Percentiles rank a stretch among this genome's conserved stretches.
Evolutionary conservation across 768 basidiomycete species (phyloP).

Genomic region (Collybia sordida): DNA sequence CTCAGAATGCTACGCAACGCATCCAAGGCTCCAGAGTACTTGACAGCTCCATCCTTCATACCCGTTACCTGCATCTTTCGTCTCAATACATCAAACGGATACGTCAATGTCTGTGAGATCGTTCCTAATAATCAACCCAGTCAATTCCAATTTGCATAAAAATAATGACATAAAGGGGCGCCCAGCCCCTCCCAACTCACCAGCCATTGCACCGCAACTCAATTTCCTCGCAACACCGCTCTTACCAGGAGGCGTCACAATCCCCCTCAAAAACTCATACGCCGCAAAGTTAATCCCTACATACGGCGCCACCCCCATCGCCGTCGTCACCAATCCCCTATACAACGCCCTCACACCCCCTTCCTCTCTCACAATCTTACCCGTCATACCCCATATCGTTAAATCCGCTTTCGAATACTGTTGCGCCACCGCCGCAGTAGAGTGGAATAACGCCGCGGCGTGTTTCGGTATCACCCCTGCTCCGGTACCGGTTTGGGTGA

Average conservation of each 20-base stretch:
- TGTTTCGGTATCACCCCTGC: constrained; percentile 26
- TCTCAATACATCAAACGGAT: constrained; percentile 92
- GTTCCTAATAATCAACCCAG: constrained; percentile 46
- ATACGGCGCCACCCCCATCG: constrained; percentile 88
- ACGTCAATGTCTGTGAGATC: constrained; percentile 92
- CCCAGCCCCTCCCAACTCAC: constrained; percentile 33
- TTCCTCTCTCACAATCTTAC: constrained; percentile 88
- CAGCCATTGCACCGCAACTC: constrained; percentile 84
- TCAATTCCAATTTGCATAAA: neutral
- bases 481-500: too few relatives aligned
- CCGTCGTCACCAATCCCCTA: constrained; percentile 81
- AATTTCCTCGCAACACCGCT: constrained; percentile 68
- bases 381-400: constrained; percentile 86
- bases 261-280: constrained; percentile 78
- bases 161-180: neutral
- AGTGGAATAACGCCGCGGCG: constrained; percentile 54
- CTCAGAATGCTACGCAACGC: constrained; percentile 68
- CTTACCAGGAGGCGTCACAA: constrained; percentile 83
- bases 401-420: constrained; percentile 51
- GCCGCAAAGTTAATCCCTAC: constrained; percentile 93
- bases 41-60: constrained; percentile 60
- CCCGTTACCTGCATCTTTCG: constrained; percentile 96
- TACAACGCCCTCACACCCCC: constrained; percentile 88
- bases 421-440: constrained; percentile 36
- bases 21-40: constrained; percentile 81